Evolutionary conservation across 352 stramenopile genomes (phyloP).

Genomic region (Phytophthora hibernalis): DNA sequence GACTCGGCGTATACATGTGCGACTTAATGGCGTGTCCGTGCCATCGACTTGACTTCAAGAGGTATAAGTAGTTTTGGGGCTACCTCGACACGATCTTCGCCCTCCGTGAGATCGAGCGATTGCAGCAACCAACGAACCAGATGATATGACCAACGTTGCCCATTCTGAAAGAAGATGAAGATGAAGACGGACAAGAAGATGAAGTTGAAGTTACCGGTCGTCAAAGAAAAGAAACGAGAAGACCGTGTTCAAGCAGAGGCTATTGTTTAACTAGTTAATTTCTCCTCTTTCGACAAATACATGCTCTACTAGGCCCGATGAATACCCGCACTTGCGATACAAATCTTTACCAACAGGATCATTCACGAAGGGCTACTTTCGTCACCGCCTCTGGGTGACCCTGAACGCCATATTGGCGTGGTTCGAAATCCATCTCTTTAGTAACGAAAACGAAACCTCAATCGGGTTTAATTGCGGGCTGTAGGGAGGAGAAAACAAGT

Average conservation of each 20-base stretch:
- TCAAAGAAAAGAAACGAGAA: neutral
- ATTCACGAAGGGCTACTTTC: conserved; percentile 10
- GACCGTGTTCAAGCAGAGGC: neutral
- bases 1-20: neutral
- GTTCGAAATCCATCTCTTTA: conserved; percentile 24
- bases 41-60: conserved; percentile 3
- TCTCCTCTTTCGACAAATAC: conserved; percentile 4
- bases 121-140: neutral
- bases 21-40: neutral
- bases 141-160: neutral
- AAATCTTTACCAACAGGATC: neutral
- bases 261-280: neutral
- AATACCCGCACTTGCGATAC: conserved; percentile 10
- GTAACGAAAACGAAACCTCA: conserved; percentile 19
- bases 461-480: conserved; percentile 24
- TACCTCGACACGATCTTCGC: conserved; percentile 2
- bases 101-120: neutral
- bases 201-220: neutral
- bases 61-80: neutral
- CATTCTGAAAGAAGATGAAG: neutral
- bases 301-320: neutral
- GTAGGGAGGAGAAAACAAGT: conserved; percentile 24
- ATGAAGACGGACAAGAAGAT: neutral
- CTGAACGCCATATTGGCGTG: conserved; percentile 22
- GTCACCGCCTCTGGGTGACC: conserved; percentile 9